Evolutionary conservation across 306 rosid genomes (phyloP), one percentile per base, ranked within the genome.

Genomic region (Malus sylvestris): DNA sequence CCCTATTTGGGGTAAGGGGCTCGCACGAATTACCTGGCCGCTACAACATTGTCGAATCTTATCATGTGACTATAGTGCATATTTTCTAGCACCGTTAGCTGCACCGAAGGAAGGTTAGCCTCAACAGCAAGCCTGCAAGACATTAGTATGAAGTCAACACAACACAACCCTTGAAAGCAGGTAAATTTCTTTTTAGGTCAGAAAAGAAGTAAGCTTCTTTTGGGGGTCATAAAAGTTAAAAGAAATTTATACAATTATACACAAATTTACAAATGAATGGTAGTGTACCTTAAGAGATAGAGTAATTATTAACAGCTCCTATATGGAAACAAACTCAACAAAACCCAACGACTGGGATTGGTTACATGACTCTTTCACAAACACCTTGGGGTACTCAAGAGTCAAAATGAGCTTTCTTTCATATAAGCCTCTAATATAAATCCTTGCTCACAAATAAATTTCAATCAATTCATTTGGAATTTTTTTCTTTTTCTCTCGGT

Each of bases 31-130:
- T 95, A 92, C 98, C 97, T 85, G 76, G 97, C 88, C 88, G 90
- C 91, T 30, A 83, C 86, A 74, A 85, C 87, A 77, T 92, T 76
- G 77, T 90, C 93, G 86, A 92, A 90, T 82, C 98, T 85, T 70
- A 90, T 89, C 97, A 92, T 84, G 79, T 92, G 86, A 88, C 86
- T 86, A 75, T 95, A 92, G 71, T 95, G 97, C 98, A 95, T 95
- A 75, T 92, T 92, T 80, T 95, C 96, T 78, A 95, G 88, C 25
- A 97, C 98, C 55, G 83, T 77, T 80, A 90, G 96, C 81, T 95
- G 95, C 60, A 82, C 45, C n/a, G 79, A 69, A 77, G 90, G 90
- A 80, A 89, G 88, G 69, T 86, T 80, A 33, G 92, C 92, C 76
- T 92, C 91, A 79, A 81, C 73, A 79, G 97, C 91, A 76, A 95